phyloP scores from a whole-genome alignment of 768 basidiomycete species.

The Termitomyces sp. region DNA sequence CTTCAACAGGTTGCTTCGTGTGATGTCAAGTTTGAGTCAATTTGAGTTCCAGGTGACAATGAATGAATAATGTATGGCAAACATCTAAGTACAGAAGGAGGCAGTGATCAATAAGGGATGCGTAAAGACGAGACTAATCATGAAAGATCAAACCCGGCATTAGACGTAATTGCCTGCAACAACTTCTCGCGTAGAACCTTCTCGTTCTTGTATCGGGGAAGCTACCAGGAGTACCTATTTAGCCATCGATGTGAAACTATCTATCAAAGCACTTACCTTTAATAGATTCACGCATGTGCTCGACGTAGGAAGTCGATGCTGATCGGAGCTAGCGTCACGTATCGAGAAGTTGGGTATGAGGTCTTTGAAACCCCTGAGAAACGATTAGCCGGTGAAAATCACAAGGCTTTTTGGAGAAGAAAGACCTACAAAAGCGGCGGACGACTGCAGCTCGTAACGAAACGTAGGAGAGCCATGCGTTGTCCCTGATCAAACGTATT shows the following conservation, averaged over 20 bases:
- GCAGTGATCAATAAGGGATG: neutral
- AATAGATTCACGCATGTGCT: constrained; percentile 92
- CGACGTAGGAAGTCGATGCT: constrained; percentile 63
- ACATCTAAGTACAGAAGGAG: no score
- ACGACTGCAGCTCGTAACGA: constrained; percentile 89
- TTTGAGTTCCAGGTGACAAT: no score
- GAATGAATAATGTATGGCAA: no score
- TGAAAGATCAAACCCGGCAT: constrained; percentile 92
- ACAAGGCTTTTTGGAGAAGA: neutral
- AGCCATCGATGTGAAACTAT: neutral
- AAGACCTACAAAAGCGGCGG: constrained; percentile 74
- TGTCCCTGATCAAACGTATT: constrained; percentile 77
- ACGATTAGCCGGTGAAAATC: neutral
- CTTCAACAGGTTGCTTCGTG: no score
- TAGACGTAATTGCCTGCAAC: constrained; percentile 79
- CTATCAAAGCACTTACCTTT: constrained; percentile 46
- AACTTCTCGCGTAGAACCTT: constrained; percentile 66
- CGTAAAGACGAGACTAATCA: neutral
- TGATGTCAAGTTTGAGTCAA: no score
- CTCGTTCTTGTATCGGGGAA: constrained; percentile 67
- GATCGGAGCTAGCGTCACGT: constrained; percentile 71
- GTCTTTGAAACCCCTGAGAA: constrained; percentile 72
- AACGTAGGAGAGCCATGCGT: constrained; percentile 70
- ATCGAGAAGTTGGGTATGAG: constrained; percentile 87
- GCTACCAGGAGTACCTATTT: constrained; percentile 28